These are phyloP conservation scores for Saitozyma sp. DNA, from an alignment of 768 basidiomycete genomes.

Conservation along the genomic window DNA sequence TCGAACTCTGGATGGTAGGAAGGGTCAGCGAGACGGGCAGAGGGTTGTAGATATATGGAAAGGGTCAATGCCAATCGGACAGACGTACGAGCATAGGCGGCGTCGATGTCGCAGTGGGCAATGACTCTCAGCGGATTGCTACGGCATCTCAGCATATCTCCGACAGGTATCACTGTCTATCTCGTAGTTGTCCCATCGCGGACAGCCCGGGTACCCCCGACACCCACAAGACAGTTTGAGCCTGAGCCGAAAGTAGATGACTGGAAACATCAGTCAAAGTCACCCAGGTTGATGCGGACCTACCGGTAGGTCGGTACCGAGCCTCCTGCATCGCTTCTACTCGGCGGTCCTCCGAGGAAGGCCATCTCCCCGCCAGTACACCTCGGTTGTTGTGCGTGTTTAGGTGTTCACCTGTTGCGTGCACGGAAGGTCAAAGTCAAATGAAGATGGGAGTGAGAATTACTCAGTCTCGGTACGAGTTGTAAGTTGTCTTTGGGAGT, in stretches of 20 bases:
- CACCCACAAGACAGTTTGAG: conserved; percentile 43
- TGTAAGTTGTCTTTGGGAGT: too few relatives aligned
- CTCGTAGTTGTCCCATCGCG: too few relatives aligned
- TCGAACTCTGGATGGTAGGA: conserved; percentile 63
- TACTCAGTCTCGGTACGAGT: too few relatives aligned
- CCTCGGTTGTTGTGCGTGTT: too few relatives aligned
- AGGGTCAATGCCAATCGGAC: background rate
- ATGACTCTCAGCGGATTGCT: conserved; percentile 61
- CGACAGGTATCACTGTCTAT: too few relatives aligned
- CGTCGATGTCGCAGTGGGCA: conserved; percentile 77
- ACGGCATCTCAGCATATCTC: background rate
- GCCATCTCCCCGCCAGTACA: too few relatives aligned
- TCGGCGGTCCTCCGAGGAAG: too few relatives aligned
- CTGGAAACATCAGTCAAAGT: conserved; percentile 11
- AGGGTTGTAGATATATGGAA: background rate
- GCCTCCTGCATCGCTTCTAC: too few relatives aligned
- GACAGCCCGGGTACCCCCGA: background rate
- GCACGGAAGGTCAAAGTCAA: too few relatives aligned
- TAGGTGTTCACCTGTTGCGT: too few relatives aligned
- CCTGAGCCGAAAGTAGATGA: conserved; percentile 38
- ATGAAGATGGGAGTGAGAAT: too few relatives aligned
- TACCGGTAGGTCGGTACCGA: background rate
- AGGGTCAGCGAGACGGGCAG: background rate
- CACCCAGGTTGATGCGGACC: background rate
- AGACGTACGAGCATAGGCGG: conserved; percentile 56